phyloP scores from a whole-genome alignment of 257 asterid species.

The Osmanthus fragrans region DNA sequence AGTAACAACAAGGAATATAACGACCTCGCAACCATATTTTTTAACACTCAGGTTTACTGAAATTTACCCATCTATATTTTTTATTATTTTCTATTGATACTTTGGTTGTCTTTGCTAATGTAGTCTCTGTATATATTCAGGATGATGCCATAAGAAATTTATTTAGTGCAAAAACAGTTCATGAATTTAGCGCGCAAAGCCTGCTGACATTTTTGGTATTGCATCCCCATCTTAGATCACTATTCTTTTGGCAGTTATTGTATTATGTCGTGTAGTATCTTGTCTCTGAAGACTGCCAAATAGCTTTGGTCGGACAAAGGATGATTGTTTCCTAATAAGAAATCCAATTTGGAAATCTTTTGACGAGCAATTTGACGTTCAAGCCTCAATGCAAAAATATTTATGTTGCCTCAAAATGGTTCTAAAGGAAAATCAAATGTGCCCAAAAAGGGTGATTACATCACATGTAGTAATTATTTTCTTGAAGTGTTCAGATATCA shows the following conservation, averaged over 20 bases:
- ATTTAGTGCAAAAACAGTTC: slow-evolving; percentile 96
- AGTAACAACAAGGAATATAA: slow-evolving; percentile 74
- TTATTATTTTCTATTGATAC: background rate
- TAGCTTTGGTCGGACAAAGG: background rate
- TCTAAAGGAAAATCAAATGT: background rate
- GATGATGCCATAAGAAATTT: slow-evolving; percentile 99
- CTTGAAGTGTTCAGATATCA: slow-evolving; percentile 1
- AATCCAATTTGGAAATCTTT: background rate
- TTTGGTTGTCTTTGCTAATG: slow-evolving; percentile 32
- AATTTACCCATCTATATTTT: background rate
- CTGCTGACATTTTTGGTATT: slow-evolving; percentile 87
- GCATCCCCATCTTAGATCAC: slow-evolving; percentile 15
- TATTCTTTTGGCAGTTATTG: slow-evolving; percentile 1
- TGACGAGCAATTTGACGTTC: background rate
- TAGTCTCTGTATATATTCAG: slow-evolving; percentile 47
- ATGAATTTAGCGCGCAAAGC: slow-evolving; percentile 92
- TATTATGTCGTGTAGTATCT: background rate
- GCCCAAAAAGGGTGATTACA: slow-evolving; percentile 6
- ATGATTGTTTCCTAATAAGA: background rate
- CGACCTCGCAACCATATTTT: slow-evolving; percentile 96
- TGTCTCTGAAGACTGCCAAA: background rate
- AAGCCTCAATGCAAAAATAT: slow-evolving; percentile 1
- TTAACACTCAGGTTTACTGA: slow-evolving; percentile 85
- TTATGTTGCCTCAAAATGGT: background rate
- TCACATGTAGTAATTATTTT: slow-evolving; percentile 5